Base-by-base conservation (phyloP, 2,329 filamentous ascomycete species). In the Talaromyces sp. region DNA sequence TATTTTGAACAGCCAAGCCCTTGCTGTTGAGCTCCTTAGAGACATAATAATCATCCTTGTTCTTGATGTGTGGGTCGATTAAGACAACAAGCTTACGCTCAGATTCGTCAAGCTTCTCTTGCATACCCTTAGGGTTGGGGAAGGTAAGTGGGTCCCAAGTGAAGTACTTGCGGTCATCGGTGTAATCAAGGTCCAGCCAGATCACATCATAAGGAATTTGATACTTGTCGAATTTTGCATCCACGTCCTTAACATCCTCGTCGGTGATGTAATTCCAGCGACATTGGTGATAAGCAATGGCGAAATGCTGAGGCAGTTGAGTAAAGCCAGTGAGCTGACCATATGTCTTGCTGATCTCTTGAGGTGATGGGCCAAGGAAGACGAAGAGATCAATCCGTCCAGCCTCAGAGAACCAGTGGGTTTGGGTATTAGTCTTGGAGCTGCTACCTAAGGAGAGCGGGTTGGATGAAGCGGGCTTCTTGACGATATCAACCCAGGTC, bases 221-320 rank as follows among this genome's bases (percentile, higher is more conserved):
- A 75, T 87, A 85, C 77, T 94, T 95, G 77, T 97, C 92, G 78
- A 99, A 96, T 71, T 95, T 96, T 60, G 89, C 86, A 70, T 97
- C 92, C 37, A 99, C 93, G 66, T 97, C 92, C 72, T 90, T 95
- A 53, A 99, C 92, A 74, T 99, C 94, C 60, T 97, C 91, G 65
- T 97, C 93, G 1, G 91, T 95, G 51, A 97, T 87, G 70, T 99
- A 99, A 76, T 99, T 99, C 94, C 94, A 99, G 64, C 94, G 89
- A 72, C 94, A 97, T 73, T 99, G 94, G 69, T 99, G 94, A 74
- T 97, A 97, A 11, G 85, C 94, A 61, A 99, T 86, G 2, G 93
- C 83, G 65, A 97, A 97, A 58, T 94, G 88, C 66, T 96, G 91
- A 1, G 94, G 94, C 73, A 99, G 84, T 55, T 92, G 87, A 27